Conservation (phyloP, 345 rosid species). For the Orychophragmus violaceus region DNA sequence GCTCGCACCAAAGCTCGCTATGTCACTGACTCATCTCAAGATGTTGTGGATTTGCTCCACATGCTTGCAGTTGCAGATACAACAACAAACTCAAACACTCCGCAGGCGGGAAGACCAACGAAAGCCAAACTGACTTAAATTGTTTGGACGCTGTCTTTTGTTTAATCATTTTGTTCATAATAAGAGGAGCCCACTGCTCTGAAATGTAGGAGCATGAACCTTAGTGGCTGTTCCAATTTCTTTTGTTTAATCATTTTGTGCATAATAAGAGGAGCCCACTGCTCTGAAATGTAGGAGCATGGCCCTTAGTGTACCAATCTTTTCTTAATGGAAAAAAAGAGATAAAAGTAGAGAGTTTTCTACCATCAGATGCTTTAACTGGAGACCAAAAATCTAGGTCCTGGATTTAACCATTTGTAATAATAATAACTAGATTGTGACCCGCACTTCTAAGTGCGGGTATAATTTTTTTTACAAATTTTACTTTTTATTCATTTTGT, state of each 20-base stretch:
- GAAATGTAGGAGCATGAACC: not conserved
- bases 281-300: not conserved
- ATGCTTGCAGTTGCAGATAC: slow-evolving; percentile 38
- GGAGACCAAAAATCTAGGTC: not conserved
- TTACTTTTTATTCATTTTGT: too few species aligned
- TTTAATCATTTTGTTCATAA: not conserved
- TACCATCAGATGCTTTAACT: not conserved
- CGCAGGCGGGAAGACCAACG: not conserved
- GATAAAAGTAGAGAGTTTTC: not conserved
- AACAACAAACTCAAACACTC: not conserved
- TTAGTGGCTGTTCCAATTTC: too few species aligned
- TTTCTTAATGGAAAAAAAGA: not conserved
- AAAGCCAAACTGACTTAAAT: not conserved
- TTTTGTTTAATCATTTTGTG: not conserved
- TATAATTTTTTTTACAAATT: too few species aligned
- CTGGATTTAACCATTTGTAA: not conserved
- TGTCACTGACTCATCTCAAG: slow-evolving; percentile 50
- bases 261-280: not conserved
- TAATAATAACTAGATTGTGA: too few species aligned
- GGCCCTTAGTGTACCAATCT: not conserved
- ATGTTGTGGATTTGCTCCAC: slow-evolving; percentile 56
- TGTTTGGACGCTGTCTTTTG: not conserved
- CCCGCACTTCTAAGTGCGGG: too few species aligned
- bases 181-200: not conserved
- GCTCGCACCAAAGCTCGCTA: slow-evolving; percentile 61